Evolutionary conservation across 768 basidiomycete genomes (phyloP).

Genomic region (Trametes gibbosa): DNA sequence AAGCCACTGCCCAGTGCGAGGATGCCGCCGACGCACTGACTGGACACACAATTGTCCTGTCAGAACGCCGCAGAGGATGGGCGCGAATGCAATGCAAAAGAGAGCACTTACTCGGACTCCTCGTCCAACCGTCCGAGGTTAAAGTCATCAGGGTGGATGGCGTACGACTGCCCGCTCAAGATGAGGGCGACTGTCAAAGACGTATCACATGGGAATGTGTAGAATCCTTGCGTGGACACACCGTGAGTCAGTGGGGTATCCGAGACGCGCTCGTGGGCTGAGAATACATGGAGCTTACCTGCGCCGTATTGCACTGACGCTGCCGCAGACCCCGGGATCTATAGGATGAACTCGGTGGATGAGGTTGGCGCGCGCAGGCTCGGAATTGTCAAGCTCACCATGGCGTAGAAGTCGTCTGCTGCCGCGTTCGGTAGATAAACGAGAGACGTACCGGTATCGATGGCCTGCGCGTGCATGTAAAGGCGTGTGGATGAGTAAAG

Average conservation of each 20-base stretch:
- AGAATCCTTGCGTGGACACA: conserved; percentile 40
- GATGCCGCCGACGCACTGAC: conserved; percentile 57
- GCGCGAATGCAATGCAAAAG: background rate
- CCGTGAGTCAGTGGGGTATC: no score
- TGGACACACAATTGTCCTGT: conserved; percentile 19
- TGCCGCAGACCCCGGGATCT: conserved; percentile 54
- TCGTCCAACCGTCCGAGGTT: conserved; percentile 44
- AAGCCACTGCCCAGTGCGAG: conserved; percentile 44
- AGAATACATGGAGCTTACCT: conserved; percentile 29
- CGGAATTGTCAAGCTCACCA: conserved; percentile 29
- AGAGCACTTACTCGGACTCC: conserved; percentile 32
- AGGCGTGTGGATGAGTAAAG: conserved; percentile 1
- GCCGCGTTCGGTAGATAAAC: conserved; percentile 52
- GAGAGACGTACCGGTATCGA: conserved; percentile 68
- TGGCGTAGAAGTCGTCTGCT: conserved; percentile 45
- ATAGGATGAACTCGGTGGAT: background rate
- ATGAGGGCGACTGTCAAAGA: conserved; percentile 38
- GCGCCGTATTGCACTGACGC: conserved; percentile 41
- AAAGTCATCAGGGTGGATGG: conserved; percentile 49
- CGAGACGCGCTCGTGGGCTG: background rate
- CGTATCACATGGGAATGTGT: conserved; percentile 51
- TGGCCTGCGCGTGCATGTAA: conserved; percentile 39
- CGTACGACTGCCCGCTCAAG: conserved; percentile 42
- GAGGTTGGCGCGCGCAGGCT: background rate
- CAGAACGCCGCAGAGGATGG: background rate